Evolutionary conservation across 345 rosid species (phyloP), one percentile per base, ranked within the genome.

Genomic region (Triadica sebifera): DNA sequence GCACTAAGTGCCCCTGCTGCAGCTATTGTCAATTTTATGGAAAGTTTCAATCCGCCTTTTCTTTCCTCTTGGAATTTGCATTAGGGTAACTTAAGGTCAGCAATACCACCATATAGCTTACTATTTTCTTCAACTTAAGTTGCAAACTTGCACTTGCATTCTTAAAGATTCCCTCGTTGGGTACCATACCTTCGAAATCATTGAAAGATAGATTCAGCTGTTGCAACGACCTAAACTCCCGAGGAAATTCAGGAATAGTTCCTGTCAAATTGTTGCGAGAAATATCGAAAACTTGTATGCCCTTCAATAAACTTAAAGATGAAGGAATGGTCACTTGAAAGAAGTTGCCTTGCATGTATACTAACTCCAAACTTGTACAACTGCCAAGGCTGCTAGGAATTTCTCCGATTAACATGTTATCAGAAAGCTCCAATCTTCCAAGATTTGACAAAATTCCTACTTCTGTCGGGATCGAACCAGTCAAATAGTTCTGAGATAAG

Each of bases 81-180:
- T 16, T 22, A 10, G 4, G 72, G 75, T 56, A 77, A 24, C 56
- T 71, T 10, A 15, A 63, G 56, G n/a, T 71, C 68, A 19, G 71
- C 41, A 43, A 65, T 71, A 22, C 79, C 80, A 10, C 75, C 80
- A 57, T 62, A 77, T 12, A 77, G 43, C 19, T 64, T 57, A 15
- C 25, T 56, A 67, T 77, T 71, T 57, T 67, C 75, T 13, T 11
- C 47, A n/a, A 77, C 22, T 17, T 66, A 64, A 41, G 49, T 58
- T 52, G 58, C 47, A 19, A 64, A 41, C 39, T 58, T 52, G 58
- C 47, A 19, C 47, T 77, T 7, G 57, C 47, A 57, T 77, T 77
- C 71, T 16, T 17, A 38, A 77, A 65, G 13, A 71, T n/a, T 38
- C 74, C 74, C 0, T 69, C 24, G 5, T 4, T 71, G 6, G 75